Base-by-base conservation (phyloP, 768 basidiomycete genomes). In the Hydnum rufescens region DNA sequence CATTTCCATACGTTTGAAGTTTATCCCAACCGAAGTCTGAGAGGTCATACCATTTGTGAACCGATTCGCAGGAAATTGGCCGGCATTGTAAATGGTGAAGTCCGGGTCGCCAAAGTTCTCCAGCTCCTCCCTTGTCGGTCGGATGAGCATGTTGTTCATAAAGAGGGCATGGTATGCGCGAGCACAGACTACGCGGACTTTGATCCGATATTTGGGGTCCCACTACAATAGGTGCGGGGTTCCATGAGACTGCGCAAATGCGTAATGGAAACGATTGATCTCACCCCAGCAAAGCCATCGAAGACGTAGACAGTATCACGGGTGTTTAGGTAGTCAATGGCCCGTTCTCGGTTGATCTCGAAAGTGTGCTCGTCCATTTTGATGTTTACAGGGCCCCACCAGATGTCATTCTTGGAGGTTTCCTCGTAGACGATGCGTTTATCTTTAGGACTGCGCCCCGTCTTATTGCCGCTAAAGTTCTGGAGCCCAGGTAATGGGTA, bases 1-100 rank as follows among this genome's bases (percentile, higher is more conserved):
- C 95, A 99, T 99, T 68, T 99, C 95, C 89, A 90, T 95, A 36
- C 95, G 87, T 74, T 95, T 95, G 70, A 99, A 97, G 77, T 99
- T 99, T 73, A 99, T 88, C 70, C 95, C 93, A 49, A 99, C 93
- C 2, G 92, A 95, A 13, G 44, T 50, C 49, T 50, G 49, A 31
- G 26, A 16, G 16, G 49, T 50, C 49, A 32, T 30, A 31, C 49
- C 49, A 16, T 50, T 6, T 55, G 95, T 99, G 76, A 97, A 97
- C 42, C 95, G 84, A 67, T 99, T 99, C 60, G 95, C 95, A 13
- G 95, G 93, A 80, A 99, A 97, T 66, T 96, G 92, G 58, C 95
- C 95, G 43, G 95, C 95, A 67, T 97, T 97, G 78, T 97, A 96
- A 67, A 99, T 96, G 71, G 89, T 96, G 67, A 99, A 99, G 64